phyloP scores from a whole-genome alignment of 108 stramenopile genomes.

The Skeletonema menzelii region DNA sequence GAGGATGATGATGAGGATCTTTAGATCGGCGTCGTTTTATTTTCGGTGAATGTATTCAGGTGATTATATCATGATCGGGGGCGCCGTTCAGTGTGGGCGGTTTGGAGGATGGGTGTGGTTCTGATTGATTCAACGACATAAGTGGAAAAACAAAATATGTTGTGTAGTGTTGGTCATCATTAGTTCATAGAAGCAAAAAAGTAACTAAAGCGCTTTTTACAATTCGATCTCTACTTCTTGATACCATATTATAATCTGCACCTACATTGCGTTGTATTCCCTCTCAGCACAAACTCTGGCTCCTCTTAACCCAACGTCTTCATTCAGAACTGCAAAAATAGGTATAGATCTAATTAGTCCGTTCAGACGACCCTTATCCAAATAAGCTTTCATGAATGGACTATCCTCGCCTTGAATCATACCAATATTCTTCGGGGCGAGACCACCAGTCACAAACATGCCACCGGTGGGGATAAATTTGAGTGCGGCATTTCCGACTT shows the following conservation, averaged over 20 bases:
- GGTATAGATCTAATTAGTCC: constrained; percentile 74
- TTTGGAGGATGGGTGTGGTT: background rate
- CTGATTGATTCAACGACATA: background rate
- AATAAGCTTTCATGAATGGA: constrained; percentile 89
- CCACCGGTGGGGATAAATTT: constrained; percentile 95
- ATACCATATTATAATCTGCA: background rate
- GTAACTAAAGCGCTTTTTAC: background rate
- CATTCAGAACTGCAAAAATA: constrained; percentile 88
- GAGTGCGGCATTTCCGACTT: constrained; percentile 87
- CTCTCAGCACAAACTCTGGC: constrained; percentile 61
- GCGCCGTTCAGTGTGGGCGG: background rate
- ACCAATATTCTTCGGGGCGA: constrained; percentile 94
- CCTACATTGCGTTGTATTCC: constrained; percentile 23
- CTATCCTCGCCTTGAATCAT: constrained; percentile 80
- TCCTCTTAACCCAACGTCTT: constrained; percentile 95
- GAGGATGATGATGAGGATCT: constrained; percentile 97
- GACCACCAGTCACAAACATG: constrained; percentile 92
- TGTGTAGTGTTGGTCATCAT: background rate
- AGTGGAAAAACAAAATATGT: background rate
- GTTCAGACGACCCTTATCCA: constrained; percentile 91
- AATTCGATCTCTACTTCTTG: background rate
- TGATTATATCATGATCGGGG: background rate
- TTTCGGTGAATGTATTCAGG: background rate
- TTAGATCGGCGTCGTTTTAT: constrained; percentile 39
- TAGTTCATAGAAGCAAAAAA: constrained; percentile 1